Conservation (phyloP, 2,329 filamentous ascomycete species). For the Mycosphaerella arachidis region DNA sequence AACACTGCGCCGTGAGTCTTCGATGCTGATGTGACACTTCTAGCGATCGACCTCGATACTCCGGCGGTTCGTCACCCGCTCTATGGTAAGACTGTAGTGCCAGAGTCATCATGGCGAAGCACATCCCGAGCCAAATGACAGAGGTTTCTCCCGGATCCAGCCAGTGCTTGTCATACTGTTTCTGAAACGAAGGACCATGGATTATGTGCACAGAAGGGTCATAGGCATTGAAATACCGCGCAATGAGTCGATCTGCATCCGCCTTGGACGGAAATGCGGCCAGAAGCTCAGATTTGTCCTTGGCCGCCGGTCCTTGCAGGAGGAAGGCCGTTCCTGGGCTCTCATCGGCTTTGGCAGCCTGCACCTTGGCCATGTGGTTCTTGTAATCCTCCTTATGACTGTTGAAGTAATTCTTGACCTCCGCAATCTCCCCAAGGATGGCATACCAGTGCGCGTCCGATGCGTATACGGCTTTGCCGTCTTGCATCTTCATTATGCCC, state of each 20-base stretch:
- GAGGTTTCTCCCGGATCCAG: slow-evolving; percentile 66
- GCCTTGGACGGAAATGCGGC: slow-evolving; percentile 74
- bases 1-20: slow-evolving; percentile 69
- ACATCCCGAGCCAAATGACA: slow-evolving; percentile 71
- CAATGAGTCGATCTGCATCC: slow-evolving; percentile 77
- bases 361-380: slow-evolving; percentile 71
- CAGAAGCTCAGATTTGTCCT: slow-evolving; percentile 71
- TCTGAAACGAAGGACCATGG: slow-evolving; percentile 73
- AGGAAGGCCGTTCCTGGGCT: slow-evolving; percentile 70
- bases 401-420: slow-evolving; percentile 87
- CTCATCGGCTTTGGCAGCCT: slow-evolving; percentile 58
- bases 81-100: slow-evolving; percentile 76
- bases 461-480: slow-evolving; percentile 45
- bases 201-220: slow-evolving; percentile 57
- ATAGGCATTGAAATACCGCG: slow-evolving; percentile 84
- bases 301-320: slow-evolving; percentile 65
- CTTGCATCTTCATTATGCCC: slow-evolving; percentile 51
- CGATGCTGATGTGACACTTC: slow-evolving; percentile 55
- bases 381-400: slow-evolving; percentile 86
- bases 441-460: slow-evolving; percentile 52
- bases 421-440: slow-evolving; percentile 64
- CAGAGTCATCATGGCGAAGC: slow-evolving; percentile 72
- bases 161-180: slow-evolving; percentile 66
- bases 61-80: slow-evolving; percentile 72
- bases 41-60: slow-evolving; percentile 64